Conservation (phyloP, 2,329 filamentous ascomycete species). For the Paracoccidioides lutzii region DNA sequence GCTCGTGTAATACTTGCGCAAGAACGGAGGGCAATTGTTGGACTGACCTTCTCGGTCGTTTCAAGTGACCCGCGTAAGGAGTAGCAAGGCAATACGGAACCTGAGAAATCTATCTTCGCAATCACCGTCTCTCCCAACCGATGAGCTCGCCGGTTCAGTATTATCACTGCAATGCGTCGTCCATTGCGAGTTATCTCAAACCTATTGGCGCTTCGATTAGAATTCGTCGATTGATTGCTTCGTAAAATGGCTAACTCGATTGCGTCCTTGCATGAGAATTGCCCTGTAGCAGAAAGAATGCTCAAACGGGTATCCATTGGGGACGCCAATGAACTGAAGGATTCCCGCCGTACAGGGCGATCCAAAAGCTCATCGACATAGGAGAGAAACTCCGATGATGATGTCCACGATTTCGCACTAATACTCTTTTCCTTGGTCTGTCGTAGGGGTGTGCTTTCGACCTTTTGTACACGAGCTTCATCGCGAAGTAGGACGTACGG, state of each 20-base stretch:
- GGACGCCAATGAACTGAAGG: constrained; percentile 52
- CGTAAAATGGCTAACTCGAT: constrained; percentile 84
- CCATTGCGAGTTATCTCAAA: constrained; percentile 92
- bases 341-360: constrained; percentile 40
- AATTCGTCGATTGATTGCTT: constrained; percentile 54
- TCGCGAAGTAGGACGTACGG: constrained; percentile 85
- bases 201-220: constrained; percentile 73
- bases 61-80: constrained; percentile 75
- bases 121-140: constrained; percentile 77
- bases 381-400: constrained; percentile 53
- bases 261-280: constrained; percentile 56
- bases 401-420: constrained; percentile 32
- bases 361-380: constrained; percentile 67
- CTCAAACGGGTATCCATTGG: constrained; percentile 50
- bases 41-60: constrained; percentile 70
- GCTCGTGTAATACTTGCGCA: constrained; percentile 76
- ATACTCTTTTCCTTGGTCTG: constrained; percentile 29
- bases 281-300: constrained; percentile 30
- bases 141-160: constrained; percentile 77
- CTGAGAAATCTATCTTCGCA: constrained; percentile 70
- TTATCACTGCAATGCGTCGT: constrained; percentile 80
- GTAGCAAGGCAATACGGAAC: constrained; percentile 69
- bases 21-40: constrained; percentile 68
- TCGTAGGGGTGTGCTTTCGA: constrained; percentile 28
- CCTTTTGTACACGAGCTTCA: constrained; percentile 53